Base-by-base conservation (phyloP, 257 asterid genomes). In the Ajuga chamaepitys region DNA sequence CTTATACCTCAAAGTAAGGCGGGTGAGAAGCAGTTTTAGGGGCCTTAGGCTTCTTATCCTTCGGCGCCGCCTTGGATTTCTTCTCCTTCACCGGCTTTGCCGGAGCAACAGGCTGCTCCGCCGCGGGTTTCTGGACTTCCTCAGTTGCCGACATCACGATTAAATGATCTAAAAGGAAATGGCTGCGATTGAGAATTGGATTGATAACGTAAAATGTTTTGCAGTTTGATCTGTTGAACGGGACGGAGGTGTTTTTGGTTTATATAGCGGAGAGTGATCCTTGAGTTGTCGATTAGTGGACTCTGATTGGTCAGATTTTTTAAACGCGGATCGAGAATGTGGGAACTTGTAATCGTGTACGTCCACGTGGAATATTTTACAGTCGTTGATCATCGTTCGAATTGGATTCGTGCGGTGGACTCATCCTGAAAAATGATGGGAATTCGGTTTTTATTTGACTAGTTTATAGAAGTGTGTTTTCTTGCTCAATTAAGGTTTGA, bases 11-110 rank as follows among this genome's bases (percentile, higher is more conserved):
- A 8, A 83, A 87, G 74, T 87, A 87, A 18, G 95, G 82, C 0
- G 95, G 95, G 66, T 87, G 95, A 1, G 93, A 30, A 32, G 84
- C 76, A 14, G 88, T 70, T 74, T 83, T 85, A 10, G 85, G 11
- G 0, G 81, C 61, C 66, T 76, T 82, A 0, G 85, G 62, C 74
- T 79, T 77, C 78, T 75, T 82, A 82, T 73, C 84, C 68, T 63
- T 85, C 4, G 81, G 76, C 24, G 64, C 86, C 71, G 68, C 83
- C 77, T 67, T 86, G 8, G 74, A 13, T 47, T 80, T 80, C 86
- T 75, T 86, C 74, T 69, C 90, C 67, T 79, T 83, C 4, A 30
- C 76, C 35, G 83, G 61, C 72, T 73, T 80, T 67, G 42, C 56
- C 25, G 35, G 67, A 59, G 62, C 68, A 24, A 26, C 20, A 0